Evolutionary conservation across 371 early-diverging fungal genomes (phyloP).

Genomic region (Rhizopus microsporus): DNA sequence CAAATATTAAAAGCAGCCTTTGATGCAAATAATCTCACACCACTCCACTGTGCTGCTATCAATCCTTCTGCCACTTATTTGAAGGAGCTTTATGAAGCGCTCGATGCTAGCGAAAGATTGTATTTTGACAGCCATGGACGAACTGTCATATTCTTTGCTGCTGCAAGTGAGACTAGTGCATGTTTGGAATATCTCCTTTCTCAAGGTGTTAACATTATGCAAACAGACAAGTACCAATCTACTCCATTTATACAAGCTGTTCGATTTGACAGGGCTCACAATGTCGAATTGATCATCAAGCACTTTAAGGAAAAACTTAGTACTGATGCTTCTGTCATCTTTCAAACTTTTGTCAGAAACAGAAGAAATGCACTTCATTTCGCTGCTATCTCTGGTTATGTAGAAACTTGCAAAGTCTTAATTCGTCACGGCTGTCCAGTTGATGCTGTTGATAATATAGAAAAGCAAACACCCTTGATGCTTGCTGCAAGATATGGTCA

Average conservation of each 20-base stretch:
- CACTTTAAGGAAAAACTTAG: neutral
- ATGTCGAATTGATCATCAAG: constrained; percentile 20
- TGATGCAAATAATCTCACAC: constrained; percentile 40
- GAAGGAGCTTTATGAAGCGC: constrained; percentile 36
- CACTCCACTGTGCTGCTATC: constrained; percentile 51
- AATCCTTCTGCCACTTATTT: constrained; percentile 46
- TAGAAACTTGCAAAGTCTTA: constrained; percentile 44
- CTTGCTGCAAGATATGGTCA: constrained; percentile 54
- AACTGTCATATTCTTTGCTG: constrained; percentile 62
- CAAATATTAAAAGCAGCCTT: constrained; percentile 54
- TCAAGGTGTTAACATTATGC: constrained; percentile 30
- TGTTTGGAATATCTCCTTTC: constrained; percentile 51
- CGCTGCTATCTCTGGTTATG: constrained; percentile 57
- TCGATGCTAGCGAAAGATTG: constrained; percentile 42
- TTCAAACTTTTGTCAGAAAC: constrained; percentile 43
- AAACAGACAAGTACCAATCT: constrained; percentile 43
- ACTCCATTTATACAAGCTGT: constrained; percentile 61
- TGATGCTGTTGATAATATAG: constrained; percentile 39
- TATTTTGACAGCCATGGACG: constrained; percentile 50
- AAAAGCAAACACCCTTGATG: constrained; percentile 51
- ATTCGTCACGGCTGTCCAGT: constrained; percentile 50
- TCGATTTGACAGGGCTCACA: constrained; percentile 50
- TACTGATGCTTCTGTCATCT: constrained; percentile 8
- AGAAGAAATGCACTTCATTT: constrained; percentile 57
- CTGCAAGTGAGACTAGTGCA: constrained; percentile 50